These are phyloP conservation scores for Colletotrichum sp. DNA, from an alignment of 2,329 filamentous ascomycete genomes.

Conservation along the genomic window DNA sequence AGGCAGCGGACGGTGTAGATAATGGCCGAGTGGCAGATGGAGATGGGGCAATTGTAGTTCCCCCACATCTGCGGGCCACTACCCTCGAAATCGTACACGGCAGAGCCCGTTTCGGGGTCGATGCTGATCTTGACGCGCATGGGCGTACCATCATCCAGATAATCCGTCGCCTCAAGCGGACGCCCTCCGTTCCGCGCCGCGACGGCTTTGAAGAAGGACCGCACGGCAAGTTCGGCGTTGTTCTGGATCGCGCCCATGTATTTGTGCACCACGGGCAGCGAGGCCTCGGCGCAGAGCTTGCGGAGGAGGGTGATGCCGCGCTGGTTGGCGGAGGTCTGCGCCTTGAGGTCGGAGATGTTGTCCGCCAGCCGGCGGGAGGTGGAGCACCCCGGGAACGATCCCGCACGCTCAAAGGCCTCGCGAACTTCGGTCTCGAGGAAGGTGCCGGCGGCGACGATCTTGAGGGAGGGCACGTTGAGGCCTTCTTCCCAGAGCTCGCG, in stretches of 20 bases:
- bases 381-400: slow-evolving; percentile 40
- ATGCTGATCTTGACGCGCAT: slow-evolving; percentile 37
- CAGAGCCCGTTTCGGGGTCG: slow-evolving; percentile 32
- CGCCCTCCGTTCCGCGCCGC: not conserved
- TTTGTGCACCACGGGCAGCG: slow-evolving; percentile 35
- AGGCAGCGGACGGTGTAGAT: slow-evolving; percentile 43
- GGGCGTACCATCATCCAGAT: slow-evolving; percentile 41
- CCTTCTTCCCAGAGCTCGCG: slow-evolving; percentile 50
- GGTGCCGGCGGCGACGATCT: slow-evolving; percentile 38
- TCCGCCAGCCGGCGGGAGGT: slow-evolving; percentile 41
- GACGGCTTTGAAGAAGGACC: slow-evolving; percentile 30
- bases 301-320: slow-evolving; percentile 40
- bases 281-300: slow-evolving; percentile 37
- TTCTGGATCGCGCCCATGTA: slow-evolving; percentile 47
- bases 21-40: slow-evolving; percentile 42
- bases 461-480: slow-evolving; percentile 41
- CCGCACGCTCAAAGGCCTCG: slow-evolving; percentile 35
- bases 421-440: slow-evolving; percentile 39
- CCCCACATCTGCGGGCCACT: slow-evolving; percentile 38
- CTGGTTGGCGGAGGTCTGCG: slow-evolving; percentile 47
- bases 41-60: slow-evolving; percentile 40
- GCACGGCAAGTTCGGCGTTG: slow-evolving; percentile 43
- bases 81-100: slow-evolving; percentile 41
- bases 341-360: slow-evolving; percentile 50
- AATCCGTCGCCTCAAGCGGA: slow-evolving; percentile 31